Percentiles rank a stretch among this genome's conserved stretches.
These are phyloP conservation scores for Tuber aestivum DNA, from an alignment of 495 filamentous ascomycete genomes.

Conservation along the genomic window DNA sequence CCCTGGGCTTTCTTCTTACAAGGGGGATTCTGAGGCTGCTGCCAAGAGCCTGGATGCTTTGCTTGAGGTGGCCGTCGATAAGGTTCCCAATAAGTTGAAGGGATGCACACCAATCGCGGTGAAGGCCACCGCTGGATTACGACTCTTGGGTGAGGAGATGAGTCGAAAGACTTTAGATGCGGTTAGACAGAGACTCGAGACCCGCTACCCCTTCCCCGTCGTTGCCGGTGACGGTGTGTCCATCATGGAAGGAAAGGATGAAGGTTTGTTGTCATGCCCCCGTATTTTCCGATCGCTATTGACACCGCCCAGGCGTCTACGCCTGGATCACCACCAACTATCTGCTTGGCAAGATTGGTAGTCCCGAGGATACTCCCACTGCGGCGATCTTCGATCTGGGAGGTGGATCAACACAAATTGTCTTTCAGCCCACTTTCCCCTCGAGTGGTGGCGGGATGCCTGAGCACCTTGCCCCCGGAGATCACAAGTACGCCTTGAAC, in stretches of 20 bases:
- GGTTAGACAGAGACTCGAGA: constrained; percentile 78
- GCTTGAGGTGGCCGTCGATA: constrained; percentile 73
- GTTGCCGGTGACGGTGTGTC: constrained; percentile 82
- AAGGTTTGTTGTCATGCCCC: constrained; percentile 46
- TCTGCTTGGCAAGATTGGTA: constrained; percentile 93
- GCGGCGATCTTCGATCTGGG: constrained; percentile 94
- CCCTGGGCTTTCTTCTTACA: constrained; percentile 79
- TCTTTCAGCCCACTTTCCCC: constrained; percentile 90
- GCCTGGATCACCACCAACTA: constrained; percentile 99
- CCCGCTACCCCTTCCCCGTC: constrained; percentile 85
- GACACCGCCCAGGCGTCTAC: constrained; percentile 62
- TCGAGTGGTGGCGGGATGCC: constrained; percentile 71
- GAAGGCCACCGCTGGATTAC: constrained; percentile 91
- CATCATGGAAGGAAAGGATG: constrained; percentile 93
- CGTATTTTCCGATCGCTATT: constrained; percentile 3
- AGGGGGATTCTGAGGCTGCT: constrained; percentile 73
- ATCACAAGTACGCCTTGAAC: constrained; percentile 89
- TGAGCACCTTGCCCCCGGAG: constrained; percentile 73
- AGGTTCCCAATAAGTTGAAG: constrained; percentile 80
- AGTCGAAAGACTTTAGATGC: constrained; percentile 78
- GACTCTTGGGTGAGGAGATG: constrained; percentile 73
- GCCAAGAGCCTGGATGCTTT: constrained; percentile 83
- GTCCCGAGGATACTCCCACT: constrained; percentile 78
- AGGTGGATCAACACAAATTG: constrained; percentile 94
- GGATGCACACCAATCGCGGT: constrained; percentile 85